phyloP scores from a whole-genome alignment of 805 yeast species.

The Lipomyces japonicus region DNA sequence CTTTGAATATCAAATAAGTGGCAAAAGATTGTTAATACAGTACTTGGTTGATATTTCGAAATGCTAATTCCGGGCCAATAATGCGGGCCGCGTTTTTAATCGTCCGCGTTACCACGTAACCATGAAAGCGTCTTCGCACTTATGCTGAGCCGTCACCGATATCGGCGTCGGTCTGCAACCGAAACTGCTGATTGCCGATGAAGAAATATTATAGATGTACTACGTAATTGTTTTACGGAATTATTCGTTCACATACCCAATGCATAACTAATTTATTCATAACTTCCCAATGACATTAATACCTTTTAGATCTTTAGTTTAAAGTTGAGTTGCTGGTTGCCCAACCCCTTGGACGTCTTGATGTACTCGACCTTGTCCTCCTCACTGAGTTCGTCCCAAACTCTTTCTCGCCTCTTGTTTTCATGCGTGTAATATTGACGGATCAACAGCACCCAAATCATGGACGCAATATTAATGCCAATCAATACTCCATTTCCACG shows the following conservation, averaged over 20 bases:
- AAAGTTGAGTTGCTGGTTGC: constrained; percentile 57
- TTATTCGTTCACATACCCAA: not conserved
- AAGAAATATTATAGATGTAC: no score
- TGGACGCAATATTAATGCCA: constrained; percentile 29
- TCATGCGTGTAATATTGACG: constrained; percentile 36
- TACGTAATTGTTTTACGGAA: no score
- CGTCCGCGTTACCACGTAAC: no score
- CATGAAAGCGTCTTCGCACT: no score
- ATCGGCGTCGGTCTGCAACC: no score
- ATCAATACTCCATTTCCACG: constrained; percentile 49
- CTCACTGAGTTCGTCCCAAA: constrained; percentile 50
- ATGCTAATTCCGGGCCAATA: no score
- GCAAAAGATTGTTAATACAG: no score
- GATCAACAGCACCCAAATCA: constrained; percentile 28
- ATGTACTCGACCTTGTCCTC: constrained; percentile 51
- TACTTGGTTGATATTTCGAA: no score
- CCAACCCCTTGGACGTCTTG: constrained; percentile 46
- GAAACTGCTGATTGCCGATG: no score
- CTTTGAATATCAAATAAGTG: no score
- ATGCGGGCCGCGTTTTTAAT: no score
- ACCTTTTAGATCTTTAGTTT: constrained; percentile 9
- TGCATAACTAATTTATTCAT: not conserved
- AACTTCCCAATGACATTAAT: not conserved
- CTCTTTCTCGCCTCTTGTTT: constrained; percentile 40
- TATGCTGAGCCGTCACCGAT: no score